A percentile compares a stretch with the other conserved stretches of the same genome.
Conservation (phyloP, 352 stramenopile genomes). For the Phytophthora pseudosyringae region DNA sequence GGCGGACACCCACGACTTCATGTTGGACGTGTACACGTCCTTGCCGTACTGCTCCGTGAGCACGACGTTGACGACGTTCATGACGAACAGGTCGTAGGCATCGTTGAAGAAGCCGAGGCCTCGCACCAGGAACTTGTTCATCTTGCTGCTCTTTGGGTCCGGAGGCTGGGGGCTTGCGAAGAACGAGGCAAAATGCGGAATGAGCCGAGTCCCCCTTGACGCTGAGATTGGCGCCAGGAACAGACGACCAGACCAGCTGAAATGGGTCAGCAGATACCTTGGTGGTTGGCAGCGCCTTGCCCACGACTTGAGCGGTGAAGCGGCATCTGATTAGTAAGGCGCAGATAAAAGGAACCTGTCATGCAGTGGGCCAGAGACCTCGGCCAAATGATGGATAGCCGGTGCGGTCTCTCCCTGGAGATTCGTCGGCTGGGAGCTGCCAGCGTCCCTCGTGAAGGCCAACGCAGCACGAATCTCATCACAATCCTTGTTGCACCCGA, state of each 20-base stretch:
- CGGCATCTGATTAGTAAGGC: slow-evolving; percentile 30
- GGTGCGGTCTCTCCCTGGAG: slow-evolving; percentile 6
- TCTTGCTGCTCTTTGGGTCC: slow-evolving; percentile 10
- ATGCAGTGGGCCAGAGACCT: slow-evolving; percentile 25
- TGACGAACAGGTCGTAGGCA: slow-evolving; percentile 79
- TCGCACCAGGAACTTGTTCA: slow-evolving; percentile 71
- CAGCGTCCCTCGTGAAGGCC: not conserved
- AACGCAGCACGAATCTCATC: slow-evolving; percentile 15
- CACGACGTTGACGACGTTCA: slow-evolving; percentile 83
- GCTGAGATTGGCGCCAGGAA: slow-evolving; percentile 2
- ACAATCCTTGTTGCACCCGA: slow-evolving; percentile 23
- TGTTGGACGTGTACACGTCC: slow-evolving; percentile 59
- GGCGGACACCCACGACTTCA: slow-evolving; percentile 69
- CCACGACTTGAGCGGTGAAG: slow-evolving; percentile 8
- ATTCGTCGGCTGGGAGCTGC: slow-evolving; percentile 10
- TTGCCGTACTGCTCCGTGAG: slow-evolving; percentile 71
- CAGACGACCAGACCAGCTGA: slow-evolving; percentile 10
- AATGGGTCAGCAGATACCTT: slow-evolving; percentile 14
- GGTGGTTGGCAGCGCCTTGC: slow-evolving; percentile 24
- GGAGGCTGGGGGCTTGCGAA: slow-evolving; percentile 12
- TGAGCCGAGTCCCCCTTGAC: slow-evolving; percentile 11
- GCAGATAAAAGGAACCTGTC: slow-evolving; percentile 28
- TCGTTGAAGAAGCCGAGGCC: slow-evolving; percentile 81
- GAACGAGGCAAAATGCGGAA: slow-evolving; percentile 29
- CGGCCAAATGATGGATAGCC: slow-evolving; percentile 21